Evolutionary conservation across 2,329 filamentous ascomycete species (phyloP).

Genomic region (Lecanicillium sp.): DNA sequence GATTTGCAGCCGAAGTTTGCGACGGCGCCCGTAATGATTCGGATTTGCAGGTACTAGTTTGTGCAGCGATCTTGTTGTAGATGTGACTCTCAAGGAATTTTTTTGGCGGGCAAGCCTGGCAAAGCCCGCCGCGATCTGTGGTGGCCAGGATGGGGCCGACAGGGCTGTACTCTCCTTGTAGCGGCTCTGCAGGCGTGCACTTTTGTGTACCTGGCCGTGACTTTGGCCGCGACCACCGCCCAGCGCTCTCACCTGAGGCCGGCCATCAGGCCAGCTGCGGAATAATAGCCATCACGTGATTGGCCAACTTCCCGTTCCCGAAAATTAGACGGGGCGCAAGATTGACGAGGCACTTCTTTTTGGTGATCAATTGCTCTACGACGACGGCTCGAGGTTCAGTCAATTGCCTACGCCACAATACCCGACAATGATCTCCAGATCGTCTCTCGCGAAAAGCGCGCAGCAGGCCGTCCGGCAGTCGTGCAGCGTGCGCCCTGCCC

Average conservation of each 20-base stretch:
- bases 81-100: constrained; percentile 8
- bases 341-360: constrained; percentile 35
- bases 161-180: constrained; percentile 1
- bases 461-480: constrained; percentile 50
- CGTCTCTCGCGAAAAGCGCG: constrained; percentile 49
- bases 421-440: constrained; percentile 56
- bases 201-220: constrained; percentile 3
- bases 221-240: neutral
- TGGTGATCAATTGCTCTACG: constrained; percentile 28
- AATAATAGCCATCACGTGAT: constrained; percentile 28
- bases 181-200: neutral
- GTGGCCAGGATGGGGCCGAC: constrained; percentile 3
- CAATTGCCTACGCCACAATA: constrained; percentile 49
- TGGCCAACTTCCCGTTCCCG: constrained; percentile 24
- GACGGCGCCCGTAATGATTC: no score
- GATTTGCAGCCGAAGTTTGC: no score
- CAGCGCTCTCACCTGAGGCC: neutral
- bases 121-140: constrained; percentile 1
- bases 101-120: constrained; percentile 5
- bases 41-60: neutral
- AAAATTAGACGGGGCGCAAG: constrained; percentile 36
- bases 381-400: constrained; percentile 35
- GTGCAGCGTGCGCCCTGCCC: constrained; percentile 46
- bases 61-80: constrained; percentile 3
- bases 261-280: constrained; percentile 1